Base-by-base conservation (phyloP, 257 asterid genomes). In the Cruciata laevipes region DNA sequence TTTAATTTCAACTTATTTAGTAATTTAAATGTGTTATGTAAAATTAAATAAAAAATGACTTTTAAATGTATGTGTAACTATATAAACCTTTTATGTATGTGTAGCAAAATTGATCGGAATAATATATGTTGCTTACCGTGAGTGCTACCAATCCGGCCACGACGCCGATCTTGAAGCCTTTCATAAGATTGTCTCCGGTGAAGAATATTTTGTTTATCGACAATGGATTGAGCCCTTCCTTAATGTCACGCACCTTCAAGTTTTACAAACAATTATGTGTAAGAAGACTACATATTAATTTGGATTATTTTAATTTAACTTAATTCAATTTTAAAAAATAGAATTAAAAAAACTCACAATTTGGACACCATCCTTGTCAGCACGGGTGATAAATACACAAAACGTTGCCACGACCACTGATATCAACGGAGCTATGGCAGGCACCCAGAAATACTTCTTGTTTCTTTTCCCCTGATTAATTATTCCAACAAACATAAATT, bases 91-190 rank as follows among this genome's bases (percentile, higher is more conserved):
- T n/a, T n/a, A n/a, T n/a, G n/a, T n/a, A 5, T 35, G 30, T 27
- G 30, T 27, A 33, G 4, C 38, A 7, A 7, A 33, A 33, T n/a
- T n/a, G n/a, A 33, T 27, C 30, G 38, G 38, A 0, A 4, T n/a
- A 33, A 4, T 0, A 33, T 4, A 47, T 17, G 21, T 47, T 38
- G 23, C 84, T 74, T 74, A 88, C 97, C 55, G 96, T 90, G 71
- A 88, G 74, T 57, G 94, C 98, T 72, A 92, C 76, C 86, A 92
- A 85, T 74, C 97, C 97, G 25, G 98, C 88, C 59, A 92, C 89
- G 30, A 89, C 63, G 23, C 98, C 97, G 18, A 92, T 89, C 79
- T 70, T 80, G 32, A 82, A 35, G 3, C 97, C 97, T 78, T 92
- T 92, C 61, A 79, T 20, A 20, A 89, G 82, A 83, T 87, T 77